These are phyloP conservation scores for Pleochaeta shiraiana DNA, from an alignment of 2,329 filamentous ascomycete species.

Conservation along the genomic window DNA sequence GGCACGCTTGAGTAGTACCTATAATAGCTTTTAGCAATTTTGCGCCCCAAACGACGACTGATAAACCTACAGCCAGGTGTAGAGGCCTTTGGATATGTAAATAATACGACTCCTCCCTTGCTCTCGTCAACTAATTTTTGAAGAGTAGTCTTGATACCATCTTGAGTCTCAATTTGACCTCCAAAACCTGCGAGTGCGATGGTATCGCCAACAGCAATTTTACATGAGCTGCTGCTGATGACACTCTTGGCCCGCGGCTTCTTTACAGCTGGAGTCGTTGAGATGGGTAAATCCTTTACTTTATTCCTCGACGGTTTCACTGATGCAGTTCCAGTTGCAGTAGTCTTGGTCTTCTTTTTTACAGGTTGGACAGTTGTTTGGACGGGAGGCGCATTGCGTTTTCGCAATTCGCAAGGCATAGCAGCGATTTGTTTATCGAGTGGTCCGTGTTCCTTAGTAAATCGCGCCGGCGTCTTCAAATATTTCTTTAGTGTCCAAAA, in stretches of 20 bases:
- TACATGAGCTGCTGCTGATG: constrained; percentile 13
- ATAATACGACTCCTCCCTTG: constrained; percentile 69
- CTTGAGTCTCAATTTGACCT: constrained; percentile 63
- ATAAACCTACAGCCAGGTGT: constrained; percentile 84
- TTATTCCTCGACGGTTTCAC: not conserved
- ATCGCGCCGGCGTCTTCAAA: no score
- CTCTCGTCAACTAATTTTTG: constrained; percentile 65
- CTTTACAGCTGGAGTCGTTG: constrained; percentile 12
- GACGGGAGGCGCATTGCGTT: constrained; percentile 33
- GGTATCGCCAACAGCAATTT: constrained; percentile 29
- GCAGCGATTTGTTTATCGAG: no score
- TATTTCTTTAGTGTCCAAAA: no score
- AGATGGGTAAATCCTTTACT: not conserved
- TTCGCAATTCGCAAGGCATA: constrained; percentile 37
- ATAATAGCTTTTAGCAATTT: no score
- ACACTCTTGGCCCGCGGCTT: constrained; percentile 11
- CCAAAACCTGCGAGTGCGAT: constrained; percentile 38
- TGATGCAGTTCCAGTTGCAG: constrained; percentile 11
- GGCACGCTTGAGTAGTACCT: constrained; percentile 87
- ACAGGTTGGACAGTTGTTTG: constrained; percentile 25
- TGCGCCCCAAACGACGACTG: no score
- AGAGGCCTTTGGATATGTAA: constrained; percentile 89
- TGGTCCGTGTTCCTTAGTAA: no score
- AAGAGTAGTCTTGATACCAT: constrained; percentile 59
- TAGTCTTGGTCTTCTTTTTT: constrained; percentile 21